Base-by-base conservation (phyloP, 2,329 filamentous ascomycete genomes). In the Trichoderma oligosporum region DNA sequence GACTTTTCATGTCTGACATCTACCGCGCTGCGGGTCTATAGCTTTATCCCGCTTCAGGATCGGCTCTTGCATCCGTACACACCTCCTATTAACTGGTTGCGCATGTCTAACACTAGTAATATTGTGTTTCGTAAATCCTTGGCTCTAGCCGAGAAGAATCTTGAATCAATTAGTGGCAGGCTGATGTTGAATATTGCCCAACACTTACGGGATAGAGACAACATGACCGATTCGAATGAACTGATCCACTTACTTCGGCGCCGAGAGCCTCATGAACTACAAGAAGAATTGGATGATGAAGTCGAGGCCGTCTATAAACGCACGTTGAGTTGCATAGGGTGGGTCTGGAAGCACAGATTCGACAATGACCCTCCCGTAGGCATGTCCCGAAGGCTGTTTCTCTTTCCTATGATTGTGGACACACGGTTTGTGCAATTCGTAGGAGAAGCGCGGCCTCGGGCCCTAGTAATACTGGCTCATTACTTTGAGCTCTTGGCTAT, bases 381-480 rank as follows among this genome's bases (percentile, higher is more conserved):
- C 11, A 33, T 62, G 8, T 58, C 38, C 3, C 52, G 62, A 5
- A 60, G 60, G 45, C 45, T 66, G 0, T 49, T 62, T 9, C 55
- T 61, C 5, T 64, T 66, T 24, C 62, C 64, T 29, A 53, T 66
- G 56, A 45, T 66, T 3, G 54, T 62, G 4, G 53, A 64, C 29
- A 41, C 35, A 3, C 56, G 59, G 7, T 66, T 64, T 35, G 56
- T 63, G 7, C 44, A 46, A 12, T 46, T 63, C 25, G 63, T 66
- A 5, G 63, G 59, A 20, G 61, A 65, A 57, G 39, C 44, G 39
- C 58, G 63, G 5, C 63, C 64, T 12, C 56, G 64, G 8, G 62
- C 64, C 4, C 60, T 66, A 4, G 60, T 65, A 0, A 59, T 65
- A 14, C 36, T 66, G 16, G 64, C 61, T 7, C 61, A 66, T 31